phyloP scores from a whole-genome alignment of 257 asterid genomes.

The Lantana camara region DNA sequence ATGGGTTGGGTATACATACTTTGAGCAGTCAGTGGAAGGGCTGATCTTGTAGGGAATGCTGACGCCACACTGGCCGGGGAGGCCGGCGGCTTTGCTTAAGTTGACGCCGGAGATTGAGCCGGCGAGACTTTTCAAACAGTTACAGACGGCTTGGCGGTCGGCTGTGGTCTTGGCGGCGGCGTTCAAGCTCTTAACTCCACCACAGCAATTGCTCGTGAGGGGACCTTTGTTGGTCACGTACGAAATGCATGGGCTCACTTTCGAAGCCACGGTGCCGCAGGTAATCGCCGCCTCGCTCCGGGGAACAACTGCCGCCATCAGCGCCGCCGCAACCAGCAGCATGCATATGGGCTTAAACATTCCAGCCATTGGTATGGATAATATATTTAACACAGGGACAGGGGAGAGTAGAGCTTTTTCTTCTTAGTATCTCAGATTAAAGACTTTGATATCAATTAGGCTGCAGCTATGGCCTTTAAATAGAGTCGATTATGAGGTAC shows the following conservation, averaged over 20 bases:
- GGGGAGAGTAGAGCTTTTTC: too few relatives aligned
- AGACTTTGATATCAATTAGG: too few relatives aligned
- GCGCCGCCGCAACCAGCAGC: constrained; percentile 16
- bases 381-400: too few relatives aligned
- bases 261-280: constrained; percentile 35
- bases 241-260: constrained; percentile 35
- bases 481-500: too few relatives aligned
- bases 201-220: constrained; percentile 46
- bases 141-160: constrained; percentile 45
- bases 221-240: constrained; percentile 39
- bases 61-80: constrained; percentile 53
- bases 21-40: constrained; percentile 59
- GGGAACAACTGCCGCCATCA: constrained; percentile 19
- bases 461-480: background rate
- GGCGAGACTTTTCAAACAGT: constrained; percentile 43
- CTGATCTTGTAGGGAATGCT: constrained; percentile 57
- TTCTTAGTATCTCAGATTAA: too few relatives aligned
- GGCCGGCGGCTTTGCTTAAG: constrained; percentile 41
- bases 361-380: constrained; percentile 16
- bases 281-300: constrained; percentile 25
- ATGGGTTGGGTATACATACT: too few relatives aligned
- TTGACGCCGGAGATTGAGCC: background rate
- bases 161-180: constrained; percentile 33
- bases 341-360: background rate
- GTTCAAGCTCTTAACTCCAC: constrained; percentile 37